Evolutionary conservation across 164 flowering plant genomes (phyloP).

Genomic region (Vitis labrusca): DNA sequence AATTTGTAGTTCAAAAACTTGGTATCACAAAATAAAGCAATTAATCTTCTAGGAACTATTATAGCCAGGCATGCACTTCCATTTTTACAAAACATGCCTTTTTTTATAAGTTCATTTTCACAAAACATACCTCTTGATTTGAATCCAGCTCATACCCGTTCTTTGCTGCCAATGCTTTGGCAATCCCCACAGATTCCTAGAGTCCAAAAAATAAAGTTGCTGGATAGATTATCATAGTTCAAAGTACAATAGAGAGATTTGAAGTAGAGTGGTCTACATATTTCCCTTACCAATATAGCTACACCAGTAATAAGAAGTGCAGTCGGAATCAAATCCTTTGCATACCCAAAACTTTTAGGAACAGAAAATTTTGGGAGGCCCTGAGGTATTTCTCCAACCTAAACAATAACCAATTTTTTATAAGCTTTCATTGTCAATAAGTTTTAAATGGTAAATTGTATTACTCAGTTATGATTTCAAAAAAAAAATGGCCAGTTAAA

Average conservation of each 20-base stretch:
- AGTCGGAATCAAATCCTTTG: conserved; percentile 78
- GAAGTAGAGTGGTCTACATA: background rate
- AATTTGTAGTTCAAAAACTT: too few relatives aligned
- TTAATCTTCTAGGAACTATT: background rate
- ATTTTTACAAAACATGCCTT: too few relatives aligned
- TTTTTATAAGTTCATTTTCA: background rate
- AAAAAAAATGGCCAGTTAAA: background rate
- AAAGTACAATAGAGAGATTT: conserved; percentile 1
- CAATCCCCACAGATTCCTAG: conserved; percentile 99
- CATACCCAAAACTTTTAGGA: conserved; percentile 64
- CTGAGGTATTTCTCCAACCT: conserved; percentile 98
- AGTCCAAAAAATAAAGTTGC: conserved; percentile 6
- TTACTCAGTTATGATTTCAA: background rate
- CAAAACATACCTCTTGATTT: conserved; percentile 80
- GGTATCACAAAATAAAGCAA: background rate
- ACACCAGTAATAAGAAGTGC: conserved; percentile 94
- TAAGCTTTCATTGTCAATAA: conserved; percentile 1
- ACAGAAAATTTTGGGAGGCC: conserved; percentile 93
- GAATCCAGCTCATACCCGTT: conserved; percentile 97
- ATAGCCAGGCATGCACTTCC: background rate
- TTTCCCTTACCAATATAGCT: conserved; percentile 79
- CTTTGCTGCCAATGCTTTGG: conserved; percentile 98
- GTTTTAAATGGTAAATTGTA: too few relatives aligned
- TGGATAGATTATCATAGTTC: conserved; percentile 4
- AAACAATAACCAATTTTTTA: conserved; percentile 15